phyloP scores from a whole-genome alignment of 2,329 filamentous ascomycete genomes.

The Hansfordia pulvinata region DNA sequence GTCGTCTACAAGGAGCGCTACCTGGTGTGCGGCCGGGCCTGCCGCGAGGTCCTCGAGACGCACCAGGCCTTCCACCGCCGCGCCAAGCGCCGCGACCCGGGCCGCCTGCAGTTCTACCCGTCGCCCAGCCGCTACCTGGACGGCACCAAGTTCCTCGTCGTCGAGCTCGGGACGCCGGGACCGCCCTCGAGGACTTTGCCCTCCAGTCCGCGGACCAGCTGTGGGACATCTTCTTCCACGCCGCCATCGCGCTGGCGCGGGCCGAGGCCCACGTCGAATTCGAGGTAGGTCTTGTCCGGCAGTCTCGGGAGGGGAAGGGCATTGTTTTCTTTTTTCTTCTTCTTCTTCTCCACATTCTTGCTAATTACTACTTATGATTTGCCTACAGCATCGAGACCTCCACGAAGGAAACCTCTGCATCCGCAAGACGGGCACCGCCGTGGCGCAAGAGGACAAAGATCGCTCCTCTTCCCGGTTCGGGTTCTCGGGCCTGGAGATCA shows the following conservation, averaged over 20 bases:
- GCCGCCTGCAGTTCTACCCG: slow-evolving; percentile 45
- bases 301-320: too few species aligned
- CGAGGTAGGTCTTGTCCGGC: slow-evolving; percentile 28
- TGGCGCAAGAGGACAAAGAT: slow-evolving; percentile 15
- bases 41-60: slow-evolving; percentile 40
- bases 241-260: slow-evolving; percentile 44
- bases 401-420: slow-evolving; percentile 54
- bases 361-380: too few species aligned
- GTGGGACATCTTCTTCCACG: slow-evolving; percentile 50
- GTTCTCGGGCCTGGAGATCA: slow-evolving; percentile 47
- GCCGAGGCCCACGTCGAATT: slow-evolving; percentile 45
- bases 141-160: slow-evolving; percentile 43
- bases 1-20: slow-evolving; percentile 53
- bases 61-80: slow-evolving; percentile 42
- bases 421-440: slow-evolving; percentile 23
- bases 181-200: slow-evolving; percentile 43
- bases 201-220: slow-evolving; percentile 34
- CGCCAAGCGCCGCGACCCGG: slow-evolving; percentile 40
- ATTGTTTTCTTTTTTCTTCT: too few species aligned
- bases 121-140: slow-evolving; percentile 46
- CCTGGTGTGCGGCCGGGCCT: slow-evolving; percentile 40
- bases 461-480: slow-evolving; percentile 33
- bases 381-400: slow-evolving; percentile 44
- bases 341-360: too few species aligned
- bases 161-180: slow-evolving; percentile 52